Percentiles rank a stretch among this genome's conserved stretches.
phyloP scores from a whole-genome alignment of 179 eudicot genomes.

The Silene noctiflora region DNA sequence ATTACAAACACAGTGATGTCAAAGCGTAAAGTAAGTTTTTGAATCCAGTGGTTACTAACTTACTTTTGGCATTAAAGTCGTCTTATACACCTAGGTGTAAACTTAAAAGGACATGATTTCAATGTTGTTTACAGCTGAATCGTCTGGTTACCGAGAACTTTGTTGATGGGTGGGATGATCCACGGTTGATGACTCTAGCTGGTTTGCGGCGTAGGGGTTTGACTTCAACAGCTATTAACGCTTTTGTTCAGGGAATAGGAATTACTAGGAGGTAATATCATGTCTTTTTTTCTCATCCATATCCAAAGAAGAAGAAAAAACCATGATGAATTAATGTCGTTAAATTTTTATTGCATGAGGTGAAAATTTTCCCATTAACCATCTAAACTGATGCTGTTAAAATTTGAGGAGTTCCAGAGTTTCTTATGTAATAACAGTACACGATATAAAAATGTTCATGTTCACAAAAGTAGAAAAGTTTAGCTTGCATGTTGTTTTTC shows the following conservation, averaged over 20 bases:
- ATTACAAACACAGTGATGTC: constrained; percentile 93
- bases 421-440: neutral
- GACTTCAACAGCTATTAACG: constrained; percentile 71
- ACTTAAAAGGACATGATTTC: neutral
- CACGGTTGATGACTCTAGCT: constrained; percentile 81
- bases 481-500: neutral
- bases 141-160: constrained; percentile 82
- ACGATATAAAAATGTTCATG: neutral
- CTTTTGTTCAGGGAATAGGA: constrained; percentile 92
- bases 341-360: neutral
- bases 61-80: neutral
- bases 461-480: neutral
- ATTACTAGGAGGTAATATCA: constrained; percentile 74
- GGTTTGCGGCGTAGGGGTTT: constrained; percentile 95
- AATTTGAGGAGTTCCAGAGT: no score
- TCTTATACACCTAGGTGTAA: neutral
- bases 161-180: constrained; percentile 99
- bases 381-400: neutral
- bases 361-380: neutral
- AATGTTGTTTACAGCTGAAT: constrained; percentile 55
- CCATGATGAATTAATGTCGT: neutral
- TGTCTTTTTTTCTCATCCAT: neutral
- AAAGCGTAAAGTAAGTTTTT: constrained; percentile 75
- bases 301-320: neutral
- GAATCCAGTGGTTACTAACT: neutral